Base-by-base conservation (phyloP, 1,139 yeast species). In the Suhomyces ambrosiae region DNA sequence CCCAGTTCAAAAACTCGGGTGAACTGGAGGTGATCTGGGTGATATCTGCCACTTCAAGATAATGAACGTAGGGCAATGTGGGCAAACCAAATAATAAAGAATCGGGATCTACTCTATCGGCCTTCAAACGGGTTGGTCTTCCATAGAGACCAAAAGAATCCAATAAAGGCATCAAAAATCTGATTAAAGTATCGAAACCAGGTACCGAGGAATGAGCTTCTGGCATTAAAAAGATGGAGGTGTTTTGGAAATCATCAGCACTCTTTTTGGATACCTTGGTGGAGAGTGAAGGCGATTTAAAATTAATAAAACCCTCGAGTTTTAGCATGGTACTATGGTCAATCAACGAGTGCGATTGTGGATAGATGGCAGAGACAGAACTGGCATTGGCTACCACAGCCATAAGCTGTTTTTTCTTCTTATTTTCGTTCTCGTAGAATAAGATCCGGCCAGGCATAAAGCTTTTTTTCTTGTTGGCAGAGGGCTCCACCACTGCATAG, bases 221-320 rank as follows among this genome's bases (percentile, higher is more conserved):
- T 4, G 97, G 97, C 97, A 92, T 90, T 47, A 92, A 66, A 56
- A 90, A 90, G 24, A 92, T 80, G n/a, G 89, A 78, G 2, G 96
- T 84, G 36, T 81, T 84, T 53, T 82, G 82, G 38, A 83, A 79
- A 22, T 76, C 77, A 19, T 76, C 81, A 22, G 61, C 56, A 17
- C 66, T 55, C 60, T 63, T 79, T 57, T 60, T 75, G 49, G 63
- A 51, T 2, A 62, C 58, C 45, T 68, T 69, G 11, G 63, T 49
- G 4, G 68, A 58, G 27, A 63, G 45, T 23, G 56, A 54, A 30
- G 69, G 76, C 35, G 78, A 74, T 50, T 59, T 63, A 53, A 88
- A 88, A 44, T 74, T 68, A 29, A 89, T 87, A 32, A 74, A 72
- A 33, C 96, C 97, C 54, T 90, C 97, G 38, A 90, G 61, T 56